Evolutionary conservation across 345 rosid species (phyloP), one percentile per base, ranked within the genome.

Genomic region (Rhizophora apiculata): DNA sequence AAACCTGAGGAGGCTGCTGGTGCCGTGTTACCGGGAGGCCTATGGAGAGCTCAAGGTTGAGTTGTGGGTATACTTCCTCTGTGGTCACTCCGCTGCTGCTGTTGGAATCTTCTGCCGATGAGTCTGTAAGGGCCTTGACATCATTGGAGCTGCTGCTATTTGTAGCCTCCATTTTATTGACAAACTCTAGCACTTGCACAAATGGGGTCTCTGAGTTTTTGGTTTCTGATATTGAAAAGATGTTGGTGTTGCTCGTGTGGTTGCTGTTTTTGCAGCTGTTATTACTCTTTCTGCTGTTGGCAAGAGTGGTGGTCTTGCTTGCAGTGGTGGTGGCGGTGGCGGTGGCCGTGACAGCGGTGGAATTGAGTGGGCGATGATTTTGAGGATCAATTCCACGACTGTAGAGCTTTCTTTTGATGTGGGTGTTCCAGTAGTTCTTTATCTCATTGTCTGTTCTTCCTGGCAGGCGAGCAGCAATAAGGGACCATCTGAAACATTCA

Each of bases 371-470:
- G 22, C 71, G 74, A 74, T 91, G 95, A 27, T 87, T 82, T 63
- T 82, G 88, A 13, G 95, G 95, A 27, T 91, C 93, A 31, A 91
- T 82, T 69, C 97, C 91, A 21, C 89, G 86, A 81, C 81, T 82
- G 27, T 77, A 73, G 36, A 91, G 93, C 85, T 91, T 91, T 64
- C 97, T 73, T 64, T 83, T 91, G 69, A 91, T 89, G 78, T 91
- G 97, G 6, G 95, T 91, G 75, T 91, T 91, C 95, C 95, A 91
- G 66, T 91, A 91, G 56, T 88, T 91, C 81, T 91, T 91, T 26
- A 91, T 91, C 69, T 91, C 95, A 34, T 91, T 89, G 46, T 91
- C 95, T 13, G 97, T 91, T 79, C 97, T 86, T 71, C 95, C 97
- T 0, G 97, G 93, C 63, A 91, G 74, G 56, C 85, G 81, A 57